These are phyloP conservation scores for Mortierella sp. DNA, from an alignment of 371 early-diverging fungal genomes.

Conservation along the genomic window DNA sequence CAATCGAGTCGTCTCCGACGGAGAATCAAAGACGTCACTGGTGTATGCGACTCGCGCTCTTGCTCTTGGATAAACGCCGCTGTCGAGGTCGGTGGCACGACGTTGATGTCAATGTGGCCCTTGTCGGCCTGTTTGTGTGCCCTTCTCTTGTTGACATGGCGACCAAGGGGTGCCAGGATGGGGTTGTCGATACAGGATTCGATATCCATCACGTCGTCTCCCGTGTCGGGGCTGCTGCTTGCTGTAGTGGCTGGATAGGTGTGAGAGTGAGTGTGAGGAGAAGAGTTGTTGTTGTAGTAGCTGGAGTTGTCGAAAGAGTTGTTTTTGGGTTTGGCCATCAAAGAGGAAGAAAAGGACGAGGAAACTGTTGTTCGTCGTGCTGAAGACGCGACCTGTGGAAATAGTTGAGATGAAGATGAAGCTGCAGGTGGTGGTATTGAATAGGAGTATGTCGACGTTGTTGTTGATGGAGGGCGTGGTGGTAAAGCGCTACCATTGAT, in stretches of 20 bases:
- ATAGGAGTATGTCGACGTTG: background rate
- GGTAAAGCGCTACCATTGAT: slow-evolving; percentile 5
- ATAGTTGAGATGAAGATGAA: slow-evolving; percentile 5
- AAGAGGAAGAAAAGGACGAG: slow-evolving; percentile 10
- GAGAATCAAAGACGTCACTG: slow-evolving; percentile 61
- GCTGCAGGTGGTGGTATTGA: background rate
- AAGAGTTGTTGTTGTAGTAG: background rate
- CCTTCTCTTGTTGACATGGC: slow-evolving; percentile 59
- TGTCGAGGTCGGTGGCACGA: slow-evolving; percentile 28
- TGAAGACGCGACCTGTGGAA: background rate
- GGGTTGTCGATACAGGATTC: slow-evolving; percentile 75
- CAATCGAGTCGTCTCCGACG: slow-evolving; percentile 63
- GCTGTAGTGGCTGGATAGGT: background rate
- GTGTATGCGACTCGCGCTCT: slow-evolving; percentile 45
- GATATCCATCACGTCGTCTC: slow-evolving; percentile 63
- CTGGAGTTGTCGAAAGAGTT: background rate
- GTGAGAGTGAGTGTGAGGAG: background rate
- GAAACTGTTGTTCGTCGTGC: slow-evolving; percentile 6
- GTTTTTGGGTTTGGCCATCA: slow-evolving; percentile 17
- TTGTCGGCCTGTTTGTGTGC: slow-evolving; percentile 18
- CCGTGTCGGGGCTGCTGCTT: background rate
- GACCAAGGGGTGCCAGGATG: slow-evolving; percentile 67
- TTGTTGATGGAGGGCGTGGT: background rate
- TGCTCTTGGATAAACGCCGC: slow-evolving; percentile 36
- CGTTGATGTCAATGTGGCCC: slow-evolving; percentile 52